A percentile compares a stretch with the other conserved stretches of the same genome.
phyloP scores from a whole-genome alignment of 2,329 filamentous ascomycete genomes.

The Leptosphaerulina australis region DNA sequence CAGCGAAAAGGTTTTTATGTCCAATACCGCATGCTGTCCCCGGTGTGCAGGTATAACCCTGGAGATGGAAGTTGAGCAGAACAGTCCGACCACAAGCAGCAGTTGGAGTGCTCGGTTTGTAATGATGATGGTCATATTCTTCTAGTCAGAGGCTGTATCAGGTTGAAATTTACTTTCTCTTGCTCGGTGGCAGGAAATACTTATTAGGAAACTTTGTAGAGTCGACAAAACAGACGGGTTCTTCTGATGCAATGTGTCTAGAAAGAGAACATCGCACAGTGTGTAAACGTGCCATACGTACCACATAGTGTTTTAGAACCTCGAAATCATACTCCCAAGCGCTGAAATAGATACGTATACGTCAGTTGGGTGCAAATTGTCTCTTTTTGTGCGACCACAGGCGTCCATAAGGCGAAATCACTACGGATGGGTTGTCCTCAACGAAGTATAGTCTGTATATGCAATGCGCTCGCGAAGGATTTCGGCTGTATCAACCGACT shows the following conservation, averaged over 20 bases:
- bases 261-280: constrained; percentile 15
- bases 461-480: constrained; percentile 10
- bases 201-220: constrained; percentile 7
- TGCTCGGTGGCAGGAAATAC: neutral
- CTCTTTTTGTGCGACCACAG: constrained; percentile 13
- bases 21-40: constrained; percentile 1
- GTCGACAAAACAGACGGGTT: neutral
- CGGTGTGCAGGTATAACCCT: constrained; percentile 7
- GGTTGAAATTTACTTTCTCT: neutral
- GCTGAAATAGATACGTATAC: constrained; percentile 6
- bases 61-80: neutral
- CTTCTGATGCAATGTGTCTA: constrained; percentile 3
- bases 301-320: constrained; percentile 6
- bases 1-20: neutral
- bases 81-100: constrained; percentile 4
- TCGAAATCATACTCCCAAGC: constrained; percentile 1
- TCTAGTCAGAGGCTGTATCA: neutral
- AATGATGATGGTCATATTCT: neutral
- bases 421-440: neutral
- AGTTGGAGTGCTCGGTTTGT: neutral
- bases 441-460: neutral
- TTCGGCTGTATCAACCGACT: neutral
- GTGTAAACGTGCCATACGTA: constrained; percentile 9
- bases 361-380: neutral
- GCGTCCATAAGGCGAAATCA: constrained; percentile 13